Evolutionary conservation across 495 filamentous ascomycete genomes (phyloP).

Genomic region (Aspergillus saccharolyticus): DNA sequence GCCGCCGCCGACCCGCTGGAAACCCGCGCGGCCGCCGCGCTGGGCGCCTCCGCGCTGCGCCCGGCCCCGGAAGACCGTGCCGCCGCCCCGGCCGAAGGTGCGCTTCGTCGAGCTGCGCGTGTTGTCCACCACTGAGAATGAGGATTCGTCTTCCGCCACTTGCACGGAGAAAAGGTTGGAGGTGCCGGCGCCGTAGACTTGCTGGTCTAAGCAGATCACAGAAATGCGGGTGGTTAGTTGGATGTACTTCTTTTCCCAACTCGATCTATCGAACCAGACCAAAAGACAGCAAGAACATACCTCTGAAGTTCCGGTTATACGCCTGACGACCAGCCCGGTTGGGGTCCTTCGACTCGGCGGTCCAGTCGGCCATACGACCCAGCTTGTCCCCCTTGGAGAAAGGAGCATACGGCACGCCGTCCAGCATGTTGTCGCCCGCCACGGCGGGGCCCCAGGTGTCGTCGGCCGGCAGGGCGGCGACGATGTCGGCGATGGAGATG

Average conservation of each 20-base stretch:
- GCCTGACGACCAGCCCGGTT: conserved; percentile 76
- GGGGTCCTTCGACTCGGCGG: conserved; percentile 82
- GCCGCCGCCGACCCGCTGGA: conserved; percentile 63
- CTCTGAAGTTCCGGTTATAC: conserved; percentile 89
- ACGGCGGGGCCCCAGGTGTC: conserved; percentile 83
- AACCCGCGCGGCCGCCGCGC: conserved; percentile 53
- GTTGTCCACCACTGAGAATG: conserved; percentile 97
- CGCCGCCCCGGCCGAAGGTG: conserved; percentile 80
- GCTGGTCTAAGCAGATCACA: conserved; percentile 65
- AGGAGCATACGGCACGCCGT: conserved; percentile 93
- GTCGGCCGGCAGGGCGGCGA: conserved; percentile 55
- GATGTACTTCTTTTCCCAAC: too few relatives aligned
- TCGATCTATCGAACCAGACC: too few relatives aligned
- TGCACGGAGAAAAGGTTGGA: conserved; percentile 84
- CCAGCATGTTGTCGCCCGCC: conserved; percentile 75
- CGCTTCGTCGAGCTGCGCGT: conserved; percentile 78
- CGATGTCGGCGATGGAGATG: conserved; percentile 54
- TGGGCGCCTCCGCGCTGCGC: conserved; percentile 56
- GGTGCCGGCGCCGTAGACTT: conserved; percentile 90
- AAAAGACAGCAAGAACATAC: too few relatives aligned
- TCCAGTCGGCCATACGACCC: conserved; percentile 99
- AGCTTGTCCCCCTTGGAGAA: conserved; percentile 99
- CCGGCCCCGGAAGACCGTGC: conserved; percentile 82
- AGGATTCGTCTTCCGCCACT: conserved; percentile 88
- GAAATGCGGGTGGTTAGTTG: too few relatives aligned